Evolutionary conservation across 164 flowering plant species (phyloP).

Genomic region (Tetracentron sinense): DNA sequence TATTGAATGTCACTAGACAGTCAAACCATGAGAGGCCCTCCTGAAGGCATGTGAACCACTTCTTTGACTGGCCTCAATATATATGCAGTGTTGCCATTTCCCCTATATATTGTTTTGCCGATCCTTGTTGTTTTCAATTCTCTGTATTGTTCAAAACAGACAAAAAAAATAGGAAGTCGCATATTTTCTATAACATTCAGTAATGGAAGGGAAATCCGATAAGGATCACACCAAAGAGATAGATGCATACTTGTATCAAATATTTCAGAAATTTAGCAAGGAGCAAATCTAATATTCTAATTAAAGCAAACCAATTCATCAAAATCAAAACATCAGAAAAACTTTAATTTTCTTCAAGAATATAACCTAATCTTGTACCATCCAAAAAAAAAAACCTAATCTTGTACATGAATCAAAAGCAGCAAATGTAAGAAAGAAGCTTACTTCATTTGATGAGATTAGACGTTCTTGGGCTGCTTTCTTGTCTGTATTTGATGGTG

Average conservation of each 20-base stretch:
- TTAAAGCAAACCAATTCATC: no score
- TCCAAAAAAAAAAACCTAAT: no score
- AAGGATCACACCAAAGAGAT: not conserved
- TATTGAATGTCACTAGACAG: not conserved
- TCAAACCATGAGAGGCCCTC: not conserved
- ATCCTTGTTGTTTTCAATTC: not conserved
- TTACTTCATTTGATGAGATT: constrained; percentile 19
- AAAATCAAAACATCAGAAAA: not conserved
- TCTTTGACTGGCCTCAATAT: not conserved
- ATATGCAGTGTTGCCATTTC: not conserved
- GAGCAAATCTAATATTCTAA: not conserved
- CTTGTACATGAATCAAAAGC: not conserved
- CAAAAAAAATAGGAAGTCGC: no score
- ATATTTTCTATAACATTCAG: no score
- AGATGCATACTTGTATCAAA: no score
- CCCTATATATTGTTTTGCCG: not conserved
- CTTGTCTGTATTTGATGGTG: constrained; percentile 3
- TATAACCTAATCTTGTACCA: no score
- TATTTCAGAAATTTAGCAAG: not conserved
- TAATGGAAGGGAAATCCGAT: not conserved
- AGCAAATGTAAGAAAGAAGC: constrained; percentile 1
- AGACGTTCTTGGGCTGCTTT: not conserved
- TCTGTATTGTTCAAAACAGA: not conserved
- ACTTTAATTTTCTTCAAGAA: not conserved
- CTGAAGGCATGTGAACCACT: not conserved